phyloP scores from a whole-genome alignment of 495 filamentous ascomycete genomes.

The Aspergillus coremiiformis region DNA sequence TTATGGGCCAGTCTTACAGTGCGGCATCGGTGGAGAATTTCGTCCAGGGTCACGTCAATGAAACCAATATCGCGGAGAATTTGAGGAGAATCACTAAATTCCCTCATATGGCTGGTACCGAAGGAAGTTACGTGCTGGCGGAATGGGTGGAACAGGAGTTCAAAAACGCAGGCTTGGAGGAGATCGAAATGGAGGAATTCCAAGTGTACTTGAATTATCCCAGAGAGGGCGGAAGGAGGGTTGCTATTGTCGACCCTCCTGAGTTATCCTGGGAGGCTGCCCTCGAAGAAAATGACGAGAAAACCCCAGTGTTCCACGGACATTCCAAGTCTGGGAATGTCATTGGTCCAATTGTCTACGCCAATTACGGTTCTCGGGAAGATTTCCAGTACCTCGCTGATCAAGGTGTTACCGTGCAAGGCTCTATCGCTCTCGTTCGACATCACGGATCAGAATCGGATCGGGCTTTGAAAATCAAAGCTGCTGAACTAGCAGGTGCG shows the following conservation, averaged over 20 bases:
- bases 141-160: slow-evolving; percentile 75
- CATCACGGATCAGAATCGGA: slow-evolving; percentile 70
- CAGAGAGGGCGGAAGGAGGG: slow-evolving; percentile 61
- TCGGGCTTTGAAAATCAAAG: slow-evolving; percentile 76
- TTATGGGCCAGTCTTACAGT: slow-evolving; percentile 39
- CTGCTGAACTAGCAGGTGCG: slow-evolving; percentile 76
- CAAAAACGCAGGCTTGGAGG: slow-evolving; percentile 59
- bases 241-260: slow-evolving; percentile 72
- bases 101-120: slow-evolving; percentile 83
- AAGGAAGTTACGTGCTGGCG: slow-evolving; percentile 77
- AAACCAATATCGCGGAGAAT: slow-evolving; percentile 62
- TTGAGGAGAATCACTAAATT: slow-evolving; percentile 65
- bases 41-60: slow-evolving; percentile 59
- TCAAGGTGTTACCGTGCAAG: slow-evolving; percentile 62
- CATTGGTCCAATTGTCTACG: slow-evolving; percentile 88
- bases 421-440: slow-evolving; percentile 76
- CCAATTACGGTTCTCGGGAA: slow-evolving; percentile 78
- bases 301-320: slow-evolving; percentile 76
- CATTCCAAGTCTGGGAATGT: slow-evolving; percentile 84
- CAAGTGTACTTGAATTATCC: slow-evolving; percentile 92
- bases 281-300: slow-evolving; percentile 66
- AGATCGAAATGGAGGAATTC: slow-evolving; percentile 65
- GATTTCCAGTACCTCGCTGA: slow-evolving; percentile 71
- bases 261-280: slow-evolving; percentile 69
- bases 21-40: slow-evolving; percentile 60